phyloP scores from a whole-genome alignment of 2,329 filamentous ascomycete genomes.

The Zasmidium angulare region DNA sequence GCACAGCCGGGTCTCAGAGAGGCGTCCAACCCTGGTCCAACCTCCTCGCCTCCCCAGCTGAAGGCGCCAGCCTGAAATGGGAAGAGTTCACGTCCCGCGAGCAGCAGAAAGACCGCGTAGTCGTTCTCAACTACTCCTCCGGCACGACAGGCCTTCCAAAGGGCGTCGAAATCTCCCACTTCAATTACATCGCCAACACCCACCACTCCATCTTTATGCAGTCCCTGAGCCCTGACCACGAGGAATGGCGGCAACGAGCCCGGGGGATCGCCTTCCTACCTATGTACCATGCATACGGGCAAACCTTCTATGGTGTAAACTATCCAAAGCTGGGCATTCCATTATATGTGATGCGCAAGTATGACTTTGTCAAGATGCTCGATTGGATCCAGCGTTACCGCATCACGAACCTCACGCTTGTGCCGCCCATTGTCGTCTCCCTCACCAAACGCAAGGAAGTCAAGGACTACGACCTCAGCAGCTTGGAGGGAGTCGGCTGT shows the following conservation, averaged over 20 bases:
- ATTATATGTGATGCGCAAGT: conserved; percentile 74
- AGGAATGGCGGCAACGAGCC: conserved; percentile 22
- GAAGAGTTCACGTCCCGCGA: conserved; percentile 53
- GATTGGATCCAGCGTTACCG: conserved; percentile 65
- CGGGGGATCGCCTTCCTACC: conserved; percentile 68
- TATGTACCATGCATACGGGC: conserved; percentile 60
- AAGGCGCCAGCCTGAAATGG: conserved; percentile 65
- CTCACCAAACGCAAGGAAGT: conserved; percentile 70
- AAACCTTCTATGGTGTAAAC: conserved; percentile 67
- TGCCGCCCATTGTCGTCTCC: conserved; percentile 73
- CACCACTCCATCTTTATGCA: conserved; percentile 56
- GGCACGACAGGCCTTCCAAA: conserved; percentile 82
- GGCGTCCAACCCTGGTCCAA: conserved; percentile 60
- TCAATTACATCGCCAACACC: conserved; percentile 72
- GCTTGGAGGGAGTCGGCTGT: conserved; percentile 13
- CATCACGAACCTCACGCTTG: conserved; percentile 66
- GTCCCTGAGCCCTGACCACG: conserved; percentile 49
- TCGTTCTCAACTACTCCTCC: conserved; percentile 71
- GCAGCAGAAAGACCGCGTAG: conserved; percentile 56
- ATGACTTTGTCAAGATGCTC: conserved; percentile 61
- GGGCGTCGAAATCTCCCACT: conserved; percentile 78
- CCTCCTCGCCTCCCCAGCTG: conserved; percentile 53
- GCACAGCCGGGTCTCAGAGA: conserved; percentile 1
- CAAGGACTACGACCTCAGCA: conserved; percentile 57
- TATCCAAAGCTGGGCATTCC: conserved; percentile 54